Evolutionary conservation across 2,329 filamentous ascomycete species (phyloP).

Genomic region (Parascedosporium putredinis): DNA sequence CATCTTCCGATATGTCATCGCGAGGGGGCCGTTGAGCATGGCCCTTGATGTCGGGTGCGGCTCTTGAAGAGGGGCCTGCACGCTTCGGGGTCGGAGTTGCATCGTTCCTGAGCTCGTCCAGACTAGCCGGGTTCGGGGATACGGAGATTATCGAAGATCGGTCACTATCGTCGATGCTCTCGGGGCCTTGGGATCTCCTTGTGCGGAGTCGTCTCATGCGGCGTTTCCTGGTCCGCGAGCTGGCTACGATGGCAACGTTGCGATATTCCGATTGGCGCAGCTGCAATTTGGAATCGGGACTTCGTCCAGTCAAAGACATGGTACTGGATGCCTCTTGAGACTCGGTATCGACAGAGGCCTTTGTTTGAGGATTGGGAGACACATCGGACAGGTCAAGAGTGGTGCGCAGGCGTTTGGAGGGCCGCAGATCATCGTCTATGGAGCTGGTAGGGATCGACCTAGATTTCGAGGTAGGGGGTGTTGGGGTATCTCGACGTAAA

Average conservation of each 20-base stretch:
- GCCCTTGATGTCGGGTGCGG: not conserved
- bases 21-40: not conserved
- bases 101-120: slow-evolving; percentile 1
- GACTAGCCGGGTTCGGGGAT: not conserved
- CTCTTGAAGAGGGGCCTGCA: not conserved
- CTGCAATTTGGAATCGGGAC: not conserved
- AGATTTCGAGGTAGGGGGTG: not conserved
- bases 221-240: not conserved
- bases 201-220: not conserved
- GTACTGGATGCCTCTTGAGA: not conserved
- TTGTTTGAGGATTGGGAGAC: not conserved
- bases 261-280: slow-evolving; percentile 4
- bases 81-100: not conserved
- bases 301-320: not conserved
- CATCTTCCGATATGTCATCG: slow-evolving; percentile 6
- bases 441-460: not conserved
- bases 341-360: not conserved
- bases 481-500: not conserved
- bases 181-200: not conserved
- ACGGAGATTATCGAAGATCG: not conserved
- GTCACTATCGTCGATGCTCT: not conserved
- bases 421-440: not conserved
- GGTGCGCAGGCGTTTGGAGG: not conserved
- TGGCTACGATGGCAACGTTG: not conserved
- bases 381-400: not conserved